Evolutionary conservation across 306 rosid genomes (phyloP).

Genomic region (Pachyrhizus erosus): DNA sequence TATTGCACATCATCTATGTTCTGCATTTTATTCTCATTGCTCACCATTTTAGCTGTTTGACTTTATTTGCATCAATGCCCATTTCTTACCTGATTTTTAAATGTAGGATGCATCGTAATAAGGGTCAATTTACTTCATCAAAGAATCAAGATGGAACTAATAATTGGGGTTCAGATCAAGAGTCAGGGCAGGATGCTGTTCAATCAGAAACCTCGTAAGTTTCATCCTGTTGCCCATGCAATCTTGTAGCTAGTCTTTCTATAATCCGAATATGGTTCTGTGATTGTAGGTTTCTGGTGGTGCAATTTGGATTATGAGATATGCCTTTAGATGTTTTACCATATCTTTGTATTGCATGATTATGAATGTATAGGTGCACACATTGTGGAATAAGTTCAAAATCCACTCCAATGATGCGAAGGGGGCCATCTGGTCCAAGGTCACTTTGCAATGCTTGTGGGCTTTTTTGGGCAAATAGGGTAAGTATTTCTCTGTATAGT

Average conservation of each 20-base stretch:
- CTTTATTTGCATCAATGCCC: conserved; percentile 14
- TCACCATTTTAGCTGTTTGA: conserved; percentile 27
- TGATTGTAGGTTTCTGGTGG: conserved; percentile 39
- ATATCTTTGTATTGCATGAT: conserved; percentile 36
- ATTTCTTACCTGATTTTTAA: conserved; percentile 37
- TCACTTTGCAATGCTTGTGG: conserved; percentile 98
- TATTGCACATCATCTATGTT: conserved; percentile 1
- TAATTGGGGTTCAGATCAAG: conserved; percentile 69
- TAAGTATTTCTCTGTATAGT: conserved; percentile 50
- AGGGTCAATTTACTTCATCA: conserved; percentile 93
- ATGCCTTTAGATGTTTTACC: conserved; percentile 30
- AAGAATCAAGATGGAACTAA: conserved; percentile 83
- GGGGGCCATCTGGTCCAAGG: conserved; percentile 95
- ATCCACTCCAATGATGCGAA: conserved; percentile 97
- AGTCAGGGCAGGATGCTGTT: conserved; percentile 74
- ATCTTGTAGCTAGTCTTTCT: conserved; percentile 13
- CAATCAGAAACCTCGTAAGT: conserved; percentile 84
- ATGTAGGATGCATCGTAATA: conserved; percentile 94
- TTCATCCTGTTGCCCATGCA: conserved; percentile 13
- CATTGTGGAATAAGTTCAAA: conserved; percentile 92
- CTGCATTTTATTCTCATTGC: neutral
- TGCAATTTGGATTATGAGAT: conserved; percentile 5
- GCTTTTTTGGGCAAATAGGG: conserved; percentile 97
- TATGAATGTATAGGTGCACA: conserved; percentile 67
- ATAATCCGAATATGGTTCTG: neutral